Base-by-base conservation (phyloP, 148 eudicot genomes). In the Silene conica region DNA sequence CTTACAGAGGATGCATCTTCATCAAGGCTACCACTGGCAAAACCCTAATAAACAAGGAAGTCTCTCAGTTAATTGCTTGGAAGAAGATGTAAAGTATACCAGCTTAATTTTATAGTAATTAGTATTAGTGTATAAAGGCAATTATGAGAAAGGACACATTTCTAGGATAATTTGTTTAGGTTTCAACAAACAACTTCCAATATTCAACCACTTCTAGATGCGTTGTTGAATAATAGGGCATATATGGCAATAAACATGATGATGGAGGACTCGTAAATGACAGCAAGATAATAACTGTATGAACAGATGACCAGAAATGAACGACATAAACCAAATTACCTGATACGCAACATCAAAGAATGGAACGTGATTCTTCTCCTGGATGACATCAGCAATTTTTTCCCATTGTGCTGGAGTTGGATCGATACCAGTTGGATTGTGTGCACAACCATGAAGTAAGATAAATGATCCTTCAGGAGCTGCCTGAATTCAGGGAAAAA, bases 331-430 rank as follows among this genome's bases (percentile, higher is more conserved):
- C 63, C 13, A 68, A 68, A 34, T 41, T 83, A 92, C 98, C 97
- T 92, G 97, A 81, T 95, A 95, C 25, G 98, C 98, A 80, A 95
- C 98, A 81, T 95, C 98, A 81, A 95, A 95, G 81, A 95, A 95
- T 77, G 98, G 93, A 81, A 92, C 84, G 70, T 91, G 97, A 48
- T 83, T 90, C 84, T 92, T 95, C 79, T 95, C 90, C 82, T 92
- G 87, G 73, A 95, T 90, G 77, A 88, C 90, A 84, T 92, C 97
- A 77, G 97, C 98, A 81, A 92, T 95, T 70, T 67, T 82, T 78
- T 83, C 88, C 98, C 98, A 95, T 63, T 95, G 98, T 72, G 87
- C 92, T 66, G 88, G 96, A 64, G 96, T 90, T 83, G 98, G 98
- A 78, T 95, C 98, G 75, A 91, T 95, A 73, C 97, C 98, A 67